A percentile compares a stretch with the other conserved stretches of the same genome.
Evolutionary conservation across 768 basidiomycete genomes (phyloP).

Genomic region (Cystofilobasidium ferigula): DNA sequence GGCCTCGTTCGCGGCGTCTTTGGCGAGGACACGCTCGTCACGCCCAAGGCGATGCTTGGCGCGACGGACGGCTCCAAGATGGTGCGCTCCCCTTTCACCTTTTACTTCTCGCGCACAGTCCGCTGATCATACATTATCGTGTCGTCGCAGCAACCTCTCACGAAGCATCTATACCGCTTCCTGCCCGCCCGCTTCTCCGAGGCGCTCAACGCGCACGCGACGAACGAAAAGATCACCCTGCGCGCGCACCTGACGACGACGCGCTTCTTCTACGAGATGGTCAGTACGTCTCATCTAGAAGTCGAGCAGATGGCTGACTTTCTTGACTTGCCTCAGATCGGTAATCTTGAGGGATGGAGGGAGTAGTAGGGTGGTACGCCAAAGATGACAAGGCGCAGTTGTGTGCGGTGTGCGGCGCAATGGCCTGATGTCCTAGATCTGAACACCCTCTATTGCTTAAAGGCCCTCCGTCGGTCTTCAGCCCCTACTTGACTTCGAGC

Average conservation of each 20-base stretch:
- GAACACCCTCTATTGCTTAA: too few species aligned
- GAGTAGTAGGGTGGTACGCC: too few species aligned
- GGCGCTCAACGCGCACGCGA: neutral
- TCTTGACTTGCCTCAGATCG: neutral
- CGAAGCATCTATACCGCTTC: neutral
- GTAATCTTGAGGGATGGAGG: neutral
- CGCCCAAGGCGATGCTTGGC: neutral
- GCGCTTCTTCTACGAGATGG: neutral
- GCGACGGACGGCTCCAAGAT: neutral
- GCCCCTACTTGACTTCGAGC: too few species aligned
- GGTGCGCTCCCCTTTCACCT: neutral
- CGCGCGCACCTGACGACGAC: constrained; percentile 1
- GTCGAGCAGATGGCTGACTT: neutral
- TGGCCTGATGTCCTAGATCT: too few species aligned
- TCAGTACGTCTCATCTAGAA: neutral
- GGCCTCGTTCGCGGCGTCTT: neutral
- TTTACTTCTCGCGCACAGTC: neutral
- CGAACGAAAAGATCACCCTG: neutral
- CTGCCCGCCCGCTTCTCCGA: neutral
- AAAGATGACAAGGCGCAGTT: too few species aligned
- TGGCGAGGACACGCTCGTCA: neutral
- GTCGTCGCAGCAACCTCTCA: neutral
- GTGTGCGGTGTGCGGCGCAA: too few species aligned
- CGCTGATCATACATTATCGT: neutral
- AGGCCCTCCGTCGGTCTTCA: too few species aligned